phyloP scores from a whole-genome alignment of 2,329 filamentous ascomycete species.

The Coniochaeta sp. region DNA sequence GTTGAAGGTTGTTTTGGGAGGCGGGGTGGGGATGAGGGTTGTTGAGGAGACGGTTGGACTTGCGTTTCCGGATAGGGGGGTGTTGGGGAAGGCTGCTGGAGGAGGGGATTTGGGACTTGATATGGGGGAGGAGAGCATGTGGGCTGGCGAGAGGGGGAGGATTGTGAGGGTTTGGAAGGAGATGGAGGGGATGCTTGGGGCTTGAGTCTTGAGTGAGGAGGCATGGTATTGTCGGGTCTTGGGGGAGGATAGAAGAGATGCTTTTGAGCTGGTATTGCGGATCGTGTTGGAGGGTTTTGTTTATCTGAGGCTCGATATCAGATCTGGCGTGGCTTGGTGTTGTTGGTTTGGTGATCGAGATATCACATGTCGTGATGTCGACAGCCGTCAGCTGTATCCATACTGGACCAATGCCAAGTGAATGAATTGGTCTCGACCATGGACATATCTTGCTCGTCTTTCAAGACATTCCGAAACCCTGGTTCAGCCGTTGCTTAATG shows the following conservation, averaged over 20 bases:
- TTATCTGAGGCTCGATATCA: too few species aligned
- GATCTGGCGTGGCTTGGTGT: too few species aligned
- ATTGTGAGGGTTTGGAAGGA: constrained; percentile 13
- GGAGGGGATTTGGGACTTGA: constrained; percentile 12
- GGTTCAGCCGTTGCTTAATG: neutral
- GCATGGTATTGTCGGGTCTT: too few species aligned
- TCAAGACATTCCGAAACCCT: too few species aligned
- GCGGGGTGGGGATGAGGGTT: constrained; percentile 14
- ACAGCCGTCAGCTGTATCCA: too few species aligned
- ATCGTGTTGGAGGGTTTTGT: neutral
- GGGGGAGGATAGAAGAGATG: too few species aligned
- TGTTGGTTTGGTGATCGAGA: too few species aligned
- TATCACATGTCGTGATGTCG: too few species aligned
- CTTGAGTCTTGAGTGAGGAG: too few species aligned
- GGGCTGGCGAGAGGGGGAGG: constrained; percentile 11
- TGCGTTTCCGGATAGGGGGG: constrained; percentile 12
- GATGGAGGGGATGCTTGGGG: constrained; percentile 6
- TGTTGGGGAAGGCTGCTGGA: constrained; percentile 5
- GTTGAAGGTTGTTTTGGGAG: constrained; percentile 16
- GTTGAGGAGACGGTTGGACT: constrained; percentile 17
- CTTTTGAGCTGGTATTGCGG: neutral
- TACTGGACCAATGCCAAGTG: neutral
- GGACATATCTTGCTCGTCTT: neutral
- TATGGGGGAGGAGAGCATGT: constrained; percentile 2
- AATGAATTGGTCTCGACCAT: neutral